These are phyloP conservation scores for Aspergillus sp. DNA, from an alignment of 2,329 filamentous ascomycete genomes.

Conservation along the genomic window DNA sequence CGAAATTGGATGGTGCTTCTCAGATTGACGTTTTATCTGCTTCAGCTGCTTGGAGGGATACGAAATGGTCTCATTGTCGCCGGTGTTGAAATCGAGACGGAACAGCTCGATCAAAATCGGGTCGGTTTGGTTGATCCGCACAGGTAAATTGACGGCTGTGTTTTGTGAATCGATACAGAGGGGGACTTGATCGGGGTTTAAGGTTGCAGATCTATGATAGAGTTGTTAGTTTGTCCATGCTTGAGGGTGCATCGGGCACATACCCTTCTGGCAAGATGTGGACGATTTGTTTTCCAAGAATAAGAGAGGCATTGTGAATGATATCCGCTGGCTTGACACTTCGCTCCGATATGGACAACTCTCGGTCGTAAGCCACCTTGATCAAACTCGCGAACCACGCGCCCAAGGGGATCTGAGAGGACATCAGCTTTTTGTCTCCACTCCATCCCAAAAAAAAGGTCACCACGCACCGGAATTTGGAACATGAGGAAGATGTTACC, in stretches of 20 bases:
- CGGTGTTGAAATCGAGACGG: conserved; percentile 79
- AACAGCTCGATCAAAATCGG: conserved; percentile 87
- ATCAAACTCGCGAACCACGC: conserved; percentile 70
- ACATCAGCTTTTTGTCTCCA: background rate
- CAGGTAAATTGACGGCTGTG: conserved; percentile 67
- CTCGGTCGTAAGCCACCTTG: conserved; percentile 86
- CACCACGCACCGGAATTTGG: conserved; percentile 68
- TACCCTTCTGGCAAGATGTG: conserved; percentile 94
- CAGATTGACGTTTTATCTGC: conserved; percentile 68
- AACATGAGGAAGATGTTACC: conserved; percentile 91
- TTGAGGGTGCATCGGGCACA: conserved; percentile 18
- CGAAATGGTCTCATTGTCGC: conserved; percentile 74
- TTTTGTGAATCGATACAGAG: conserved; percentile 74
- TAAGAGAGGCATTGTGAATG: conserved; percentile 87
- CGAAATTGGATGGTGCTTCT: conserved; percentile 54
- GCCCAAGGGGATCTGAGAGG: conserved; percentile 65
- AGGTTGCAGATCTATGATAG: conserved; percentile 65
- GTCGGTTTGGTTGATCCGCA: conserved; percentile 90
- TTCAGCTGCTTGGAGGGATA: conserved; percentile 73
- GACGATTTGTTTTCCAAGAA: conserved; percentile 94
- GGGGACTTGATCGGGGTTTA: conserved; percentile 78
- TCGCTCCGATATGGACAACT: conserved; percentile 89
- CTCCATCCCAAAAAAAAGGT: background rate
- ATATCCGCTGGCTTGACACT: conserved; percentile 86
- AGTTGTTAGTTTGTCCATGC: background rate